Evolutionary conservation across 2,329 filamentous ascomycete species (phyloP).

Genomic region (Colletotrichum zoysiae): DNA sequence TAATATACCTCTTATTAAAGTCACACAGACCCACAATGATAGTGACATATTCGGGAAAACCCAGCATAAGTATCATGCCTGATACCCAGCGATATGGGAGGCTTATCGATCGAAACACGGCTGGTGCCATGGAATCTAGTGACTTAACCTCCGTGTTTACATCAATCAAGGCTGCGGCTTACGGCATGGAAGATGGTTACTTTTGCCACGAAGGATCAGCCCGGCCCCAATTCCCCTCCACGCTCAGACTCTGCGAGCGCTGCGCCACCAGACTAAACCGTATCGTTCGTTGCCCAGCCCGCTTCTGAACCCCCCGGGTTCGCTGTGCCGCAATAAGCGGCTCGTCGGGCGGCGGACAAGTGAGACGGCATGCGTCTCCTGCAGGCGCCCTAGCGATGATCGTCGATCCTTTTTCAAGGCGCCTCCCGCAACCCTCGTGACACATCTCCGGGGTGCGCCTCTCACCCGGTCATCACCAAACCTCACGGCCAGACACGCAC

Average conservation of each 20-base stretch:
- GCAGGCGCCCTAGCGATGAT: neutral
- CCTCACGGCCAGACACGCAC: neutral
- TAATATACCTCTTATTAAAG: too few species aligned
- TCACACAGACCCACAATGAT: too few species aligned
- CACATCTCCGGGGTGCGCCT: neutral
- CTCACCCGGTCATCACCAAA: neutral
- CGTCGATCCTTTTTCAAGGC: neutral
- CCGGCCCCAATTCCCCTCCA: neutral
- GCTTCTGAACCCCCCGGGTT: too few species aligned
- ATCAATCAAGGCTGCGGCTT: too few species aligned
- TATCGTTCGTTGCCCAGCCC: neutral
- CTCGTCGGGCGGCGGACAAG: neutral
- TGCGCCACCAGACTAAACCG: neutral
- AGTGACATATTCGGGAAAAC: too few species aligned
- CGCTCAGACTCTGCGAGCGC: neutral
- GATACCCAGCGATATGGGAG: too few species aligned
- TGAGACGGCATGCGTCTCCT: neutral
- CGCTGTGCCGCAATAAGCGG: neutral
- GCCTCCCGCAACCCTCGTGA: too few species aligned
- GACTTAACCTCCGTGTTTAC: too few species aligned
- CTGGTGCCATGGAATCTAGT: neutral
- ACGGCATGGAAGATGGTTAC: neutral
- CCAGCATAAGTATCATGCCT: too few species aligned
- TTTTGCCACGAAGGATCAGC: neutral
- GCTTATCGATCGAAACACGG: too few species aligned